Evolutionary conservation across 1,284 basidiomycete genomes (phyloP), one percentile per base, ranked within the genome.

Genomic region (Vanrija sp.): DNA sequence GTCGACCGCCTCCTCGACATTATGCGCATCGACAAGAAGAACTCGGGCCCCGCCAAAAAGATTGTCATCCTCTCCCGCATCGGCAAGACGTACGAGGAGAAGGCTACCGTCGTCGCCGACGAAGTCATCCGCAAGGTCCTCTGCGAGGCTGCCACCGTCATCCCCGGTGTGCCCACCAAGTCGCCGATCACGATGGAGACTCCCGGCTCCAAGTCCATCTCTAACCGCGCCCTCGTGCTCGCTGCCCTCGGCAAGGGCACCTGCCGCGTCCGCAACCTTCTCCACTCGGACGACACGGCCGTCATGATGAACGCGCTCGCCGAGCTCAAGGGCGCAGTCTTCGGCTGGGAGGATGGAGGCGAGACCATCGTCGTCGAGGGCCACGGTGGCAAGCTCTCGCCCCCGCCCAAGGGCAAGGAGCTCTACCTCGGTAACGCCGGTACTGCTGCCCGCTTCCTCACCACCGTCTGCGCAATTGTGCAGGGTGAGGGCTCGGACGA

Each of bases 261-360:
- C 0, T 96, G 93, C 77, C 83, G 87, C 55, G 80, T 99, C 49
- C 87, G 82, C 75, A 98, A 98, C 71, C 79, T 98, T 16, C 81
- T 98, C 43, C 94, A 98, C 74, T 98, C 93, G 9, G 95, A 98
- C 69, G 95, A 99, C 74, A 99, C 95, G 0, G 91, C 93, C 65
- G 95, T 99, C 55, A 98, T 99, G 96, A 98, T 98, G 92, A 82
- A 86, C 16, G 91, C 92, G 25, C 80, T 97, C 18, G 81, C 85
- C 46, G 91, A 93, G 55, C 85, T 98, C 60, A 86, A 91, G 80
- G 95, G 93, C 46, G 95, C 95, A 23, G 83, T 80, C 42, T 91
- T 91, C 72, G 81, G 81, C 21, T 99, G 93, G 90, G 91, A 97
- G 78, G 94, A 98, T 64, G 85, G 84, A 52, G 89, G 89, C 25